phyloP scores from a whole-genome alignment of 805 yeast species.

The Spencermartinsiella europaea region DNA sequence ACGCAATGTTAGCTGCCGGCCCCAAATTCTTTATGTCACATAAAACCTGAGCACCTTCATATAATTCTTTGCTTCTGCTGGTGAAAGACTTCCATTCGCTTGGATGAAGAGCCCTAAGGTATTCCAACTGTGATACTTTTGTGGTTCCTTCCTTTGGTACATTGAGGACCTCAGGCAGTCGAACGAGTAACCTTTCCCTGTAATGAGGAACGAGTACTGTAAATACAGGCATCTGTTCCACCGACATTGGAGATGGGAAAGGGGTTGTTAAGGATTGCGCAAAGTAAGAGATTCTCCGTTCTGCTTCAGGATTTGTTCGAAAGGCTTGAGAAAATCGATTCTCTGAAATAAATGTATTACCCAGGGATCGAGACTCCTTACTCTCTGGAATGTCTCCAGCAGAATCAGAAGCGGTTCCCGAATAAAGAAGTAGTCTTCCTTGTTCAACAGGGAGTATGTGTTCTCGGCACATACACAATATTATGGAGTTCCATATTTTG shows the following conservation, averaged over 20 bases:
- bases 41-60: neutral
- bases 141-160: neutral
- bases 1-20: neutral
- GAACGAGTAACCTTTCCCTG: neutral
- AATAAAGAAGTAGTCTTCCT: slow-evolving; percentile 22
- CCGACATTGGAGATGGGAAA: neutral
- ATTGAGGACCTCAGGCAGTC: neutral
- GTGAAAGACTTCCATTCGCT: neutral
- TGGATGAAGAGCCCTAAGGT: neutral
- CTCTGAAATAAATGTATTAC: neutral
- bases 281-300: neutral
- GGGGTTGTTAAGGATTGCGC: neutral
- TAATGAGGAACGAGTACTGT: neutral
- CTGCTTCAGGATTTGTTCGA: neutral
- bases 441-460: slow-evolving; percentile 71
- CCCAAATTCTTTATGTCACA: neutral
- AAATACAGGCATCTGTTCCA: neutral
- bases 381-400: neutral
- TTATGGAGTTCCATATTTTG: slow-evolving; percentile 77
- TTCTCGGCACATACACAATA: slow-evolving; percentile 75
- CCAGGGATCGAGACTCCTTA: neutral
- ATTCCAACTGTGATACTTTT: neutral
- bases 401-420: neutral
- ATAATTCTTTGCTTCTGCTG: neutral
- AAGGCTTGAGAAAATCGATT: neutral